Conservation (phyloP, 306 rosid species). For the Cucurbita ficifolia region DNA sequence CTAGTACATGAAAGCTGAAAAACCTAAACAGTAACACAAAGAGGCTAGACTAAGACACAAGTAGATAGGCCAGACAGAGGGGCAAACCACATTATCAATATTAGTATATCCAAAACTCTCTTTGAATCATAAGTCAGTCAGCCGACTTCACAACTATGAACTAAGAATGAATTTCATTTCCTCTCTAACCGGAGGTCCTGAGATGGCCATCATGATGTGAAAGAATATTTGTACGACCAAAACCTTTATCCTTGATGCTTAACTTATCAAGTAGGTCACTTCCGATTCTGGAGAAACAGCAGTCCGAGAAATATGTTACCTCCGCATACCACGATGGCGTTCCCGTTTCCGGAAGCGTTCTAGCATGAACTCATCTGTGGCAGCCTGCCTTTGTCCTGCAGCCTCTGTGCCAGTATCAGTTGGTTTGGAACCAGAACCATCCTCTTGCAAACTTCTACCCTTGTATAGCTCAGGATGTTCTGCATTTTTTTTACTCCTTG, state of each 20-base stretch:
- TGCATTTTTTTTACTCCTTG: slow-evolving; percentile 21
- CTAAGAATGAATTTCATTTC: background rate
- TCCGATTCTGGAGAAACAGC: background rate
- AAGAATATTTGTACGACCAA: background rate
- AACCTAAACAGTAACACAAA: too few relatives aligned
- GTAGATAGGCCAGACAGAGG: background rate
- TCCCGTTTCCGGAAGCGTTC: slow-evolving; percentile 94
- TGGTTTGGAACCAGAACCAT: slow-evolving; percentile 43
- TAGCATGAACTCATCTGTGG: slow-evolving; percentile 83
- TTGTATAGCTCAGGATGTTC: slow-evolving; percentile 97
- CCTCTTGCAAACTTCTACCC: slow-evolving; percentile 50
- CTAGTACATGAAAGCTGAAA: background rate
- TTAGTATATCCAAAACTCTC: background rate
- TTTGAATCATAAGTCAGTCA: background rate
- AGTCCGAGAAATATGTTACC: slow-evolving; percentile 16
- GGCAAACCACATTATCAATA: background rate
- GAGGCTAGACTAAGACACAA: background rate
- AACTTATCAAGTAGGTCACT: background rate
- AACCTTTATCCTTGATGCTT: background rate
- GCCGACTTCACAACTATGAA: background rate
- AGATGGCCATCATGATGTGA: background rate
- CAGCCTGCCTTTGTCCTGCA: slow-evolving; percentile 80
- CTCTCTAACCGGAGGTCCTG: background rate
- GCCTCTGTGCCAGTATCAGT: slow-evolving; percentile 38
- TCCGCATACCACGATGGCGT: slow-evolving; percentile 79